Percentiles rank a stretch among this genome's conserved stretches.
Evolutionary conservation across 192 early-diverging fungal genomes (phyloP).

Genomic region (Oehlia diaphana): DNA sequence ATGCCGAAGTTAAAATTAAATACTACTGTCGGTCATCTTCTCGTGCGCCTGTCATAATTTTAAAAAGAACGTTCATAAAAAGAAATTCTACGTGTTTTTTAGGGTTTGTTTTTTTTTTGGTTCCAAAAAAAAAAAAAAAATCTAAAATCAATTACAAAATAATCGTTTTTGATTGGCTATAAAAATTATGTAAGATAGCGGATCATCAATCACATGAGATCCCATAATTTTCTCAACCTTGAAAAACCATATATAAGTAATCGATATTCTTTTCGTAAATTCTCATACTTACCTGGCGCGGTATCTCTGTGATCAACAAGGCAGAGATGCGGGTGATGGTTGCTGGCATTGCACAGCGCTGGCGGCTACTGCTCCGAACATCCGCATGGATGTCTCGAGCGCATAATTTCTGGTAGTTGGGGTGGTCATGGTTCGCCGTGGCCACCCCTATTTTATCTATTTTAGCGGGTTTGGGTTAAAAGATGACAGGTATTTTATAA

Average conservation of each 20-base stretch:
- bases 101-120: too few relatives aligned
- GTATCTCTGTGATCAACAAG: conserved; percentile 10
- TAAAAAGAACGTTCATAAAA: neutral
- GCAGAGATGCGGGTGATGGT: neutral
- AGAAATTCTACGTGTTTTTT: neutral
- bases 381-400: conserved; percentile 15
- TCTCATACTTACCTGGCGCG: conserved; percentile 22
- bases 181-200: neutral
- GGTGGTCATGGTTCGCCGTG: conserved; percentile 21
- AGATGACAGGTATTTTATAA: too few relatives aligned
- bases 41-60: conserved; percentile 13
- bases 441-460: neutral
- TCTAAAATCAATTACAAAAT: neutral
- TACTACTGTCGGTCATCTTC: conserved; percentile 14
- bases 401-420: conserved; percentile 27
- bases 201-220: neutral
- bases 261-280: too few relatives aligned
- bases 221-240: neutral
- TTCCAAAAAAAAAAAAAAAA: too few relatives aligned
- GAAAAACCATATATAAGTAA: neutral
- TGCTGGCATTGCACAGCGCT: conserved; percentile 23
- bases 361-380: conserved; percentile 14
- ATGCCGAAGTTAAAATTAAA: neutral
- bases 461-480: neutral
- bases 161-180: neutral